Base-by-base conservation (phyloP, 2,329 filamentous ascomycete species). In the Fusarium hainanense region DNA sequence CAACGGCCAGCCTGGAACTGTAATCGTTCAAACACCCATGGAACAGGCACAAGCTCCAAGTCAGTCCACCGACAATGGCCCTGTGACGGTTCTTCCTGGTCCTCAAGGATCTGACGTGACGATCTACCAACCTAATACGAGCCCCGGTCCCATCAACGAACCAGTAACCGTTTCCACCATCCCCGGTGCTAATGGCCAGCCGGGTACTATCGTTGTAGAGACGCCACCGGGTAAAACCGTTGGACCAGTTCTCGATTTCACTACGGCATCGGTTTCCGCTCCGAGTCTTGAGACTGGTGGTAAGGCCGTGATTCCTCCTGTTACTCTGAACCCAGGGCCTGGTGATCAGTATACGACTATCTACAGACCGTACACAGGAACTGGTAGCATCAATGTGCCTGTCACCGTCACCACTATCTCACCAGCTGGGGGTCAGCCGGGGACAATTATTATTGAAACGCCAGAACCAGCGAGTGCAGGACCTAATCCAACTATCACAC, bases 371-470 rank as follows among this genome's bases (percentile, higher is more conserved):
- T 51, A 68, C 12, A 64, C 66, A 11, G 64, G 64, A 3, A 32
- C 55, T 21, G 64, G 23, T 8, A 28, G 27, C 9, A 68, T 68
- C 11, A 68, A 58, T 30, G 58, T 46, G 5, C 64, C 58, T 37
- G 58, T 68, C 3, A 68, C 58, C 2, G 37, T 68, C 13, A 64
- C 28, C 5, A 68, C 64, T 1, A 68, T 68, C 16, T 18, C 28
- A 4, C 66, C 66, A 12, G 40, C 54, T 4, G 44, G 21, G 21
- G 49, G 50, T 10, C 58, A 68, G 30, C 66, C 58, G 4, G 66
- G 66, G 28, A 68, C 66, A 18, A 58, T 68, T 11, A 55, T 68
- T 4, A 59, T 68, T 13, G 66, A 68, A 13, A 68, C 65, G 0
- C 63, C 63, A 9, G 43, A 37, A n/a, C 58, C 58, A 6, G 52